Percentiles rank a stretch among this genome's conserved stretches.
Conservation (phyloP, 257 asterid species). For the Gentiana macrophylla region DNA sequence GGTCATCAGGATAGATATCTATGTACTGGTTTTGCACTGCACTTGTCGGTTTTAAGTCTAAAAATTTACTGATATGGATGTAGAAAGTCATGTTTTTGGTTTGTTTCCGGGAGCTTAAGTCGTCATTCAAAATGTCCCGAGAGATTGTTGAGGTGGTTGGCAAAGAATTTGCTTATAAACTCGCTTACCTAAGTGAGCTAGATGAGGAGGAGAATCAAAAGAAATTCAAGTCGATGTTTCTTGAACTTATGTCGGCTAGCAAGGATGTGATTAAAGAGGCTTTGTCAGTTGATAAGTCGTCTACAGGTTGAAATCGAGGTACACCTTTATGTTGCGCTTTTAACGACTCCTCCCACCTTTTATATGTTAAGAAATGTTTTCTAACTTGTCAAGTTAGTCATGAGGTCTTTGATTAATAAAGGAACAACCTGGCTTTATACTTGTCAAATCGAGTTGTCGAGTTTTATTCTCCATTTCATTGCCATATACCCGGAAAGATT, state of each 20-base stretch:
- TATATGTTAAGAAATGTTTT: not conserved
- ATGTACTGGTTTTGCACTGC: too few relatives aligned
- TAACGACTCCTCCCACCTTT: too few relatives aligned
- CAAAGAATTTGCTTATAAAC: conserved; percentile 30
- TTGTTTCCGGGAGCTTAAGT: conserved; percentile 62
- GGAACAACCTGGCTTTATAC: too few relatives aligned
- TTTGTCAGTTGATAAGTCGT: conserved; percentile 54
- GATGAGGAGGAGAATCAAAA: conserved; percentile 45
- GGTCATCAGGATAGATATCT: too few relatives aligned
- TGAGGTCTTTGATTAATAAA: too few relatives aligned
- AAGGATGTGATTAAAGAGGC: conserved; percentile 39
- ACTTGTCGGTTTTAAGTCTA: too few relatives aligned
- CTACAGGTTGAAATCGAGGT: conserved; percentile 53
- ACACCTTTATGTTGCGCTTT: conserved; percentile 1
- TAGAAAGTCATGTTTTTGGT: not conserved
- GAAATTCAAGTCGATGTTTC: conserved; percentile 47
- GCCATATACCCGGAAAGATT: too few relatives aligned
- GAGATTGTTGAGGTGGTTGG: conserved; percentile 88
- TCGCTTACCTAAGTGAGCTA: conserved; percentile 24
- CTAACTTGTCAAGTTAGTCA: not conserved
- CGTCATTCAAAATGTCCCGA: conserved; percentile 61
- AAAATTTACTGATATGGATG: too few relatives aligned
- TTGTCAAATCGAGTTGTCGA: too few relatives aligned
- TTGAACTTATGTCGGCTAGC: conserved; percentile 64
- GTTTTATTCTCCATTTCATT: too few relatives aligned